Conservation (phyloP, 2,329 filamentous ascomycete species). For the Colletotrichum lini region DNA sequence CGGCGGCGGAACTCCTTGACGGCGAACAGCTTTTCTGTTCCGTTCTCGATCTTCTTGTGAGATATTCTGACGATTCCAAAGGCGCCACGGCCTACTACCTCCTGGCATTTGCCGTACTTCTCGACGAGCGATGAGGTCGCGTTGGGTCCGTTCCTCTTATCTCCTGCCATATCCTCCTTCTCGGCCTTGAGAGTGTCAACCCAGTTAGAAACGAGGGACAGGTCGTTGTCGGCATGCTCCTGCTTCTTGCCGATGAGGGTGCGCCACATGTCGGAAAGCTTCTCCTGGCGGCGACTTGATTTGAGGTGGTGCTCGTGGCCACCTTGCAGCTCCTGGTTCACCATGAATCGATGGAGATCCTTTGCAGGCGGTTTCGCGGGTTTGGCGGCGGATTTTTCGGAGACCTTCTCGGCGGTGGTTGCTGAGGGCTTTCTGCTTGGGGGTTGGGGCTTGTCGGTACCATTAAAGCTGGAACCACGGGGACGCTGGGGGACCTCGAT, state of each 20-base stretch:
- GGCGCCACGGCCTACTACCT: slow-evolving; percentile 94
- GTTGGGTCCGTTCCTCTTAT: slow-evolving; percentile 83
- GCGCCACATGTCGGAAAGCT: slow-evolving; percentile 92
- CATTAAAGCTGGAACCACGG: slow-evolving; percentile 52
- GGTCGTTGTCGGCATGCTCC: slow-evolving; percentile 80
- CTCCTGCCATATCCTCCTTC: slow-evolving; percentile 76
- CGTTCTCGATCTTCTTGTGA: slow-evolving; percentile 91
- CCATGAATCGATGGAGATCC: slow-evolving; percentile 64
- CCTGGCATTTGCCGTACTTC: slow-evolving; percentile 98
- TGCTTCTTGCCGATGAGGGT: slow-evolving; percentile 89
- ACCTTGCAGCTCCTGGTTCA: slow-evolving; percentile 69
- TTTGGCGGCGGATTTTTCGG: slow-evolving; percentile 52
- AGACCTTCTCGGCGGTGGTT: slow-evolving; percentile 46
- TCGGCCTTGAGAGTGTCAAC: slow-evolving; percentile 94
- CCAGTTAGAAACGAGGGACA: slow-evolving; percentile 96
- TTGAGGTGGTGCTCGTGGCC: slow-evolving; percentile 91
- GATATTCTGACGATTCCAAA: slow-evolving; percentile 98
- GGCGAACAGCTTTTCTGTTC: slow-evolving; percentile 92
- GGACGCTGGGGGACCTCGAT: slow-evolving; percentile 53
- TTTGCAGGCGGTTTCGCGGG: slow-evolving; percentile 53
- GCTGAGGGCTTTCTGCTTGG: slow-evolving; percentile 51
- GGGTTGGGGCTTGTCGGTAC: slow-evolving; percentile 57
- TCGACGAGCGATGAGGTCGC: slow-evolving; percentile 86
- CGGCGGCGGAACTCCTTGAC: slow-evolving; percentile 98
- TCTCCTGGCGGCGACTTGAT: slow-evolving; percentile 93